Percentiles rank a stretch among this genome's conserved stretches.
phyloP scores from a whole-genome alignment of 306 rosid species.

The Prunus campanulata region DNA sequence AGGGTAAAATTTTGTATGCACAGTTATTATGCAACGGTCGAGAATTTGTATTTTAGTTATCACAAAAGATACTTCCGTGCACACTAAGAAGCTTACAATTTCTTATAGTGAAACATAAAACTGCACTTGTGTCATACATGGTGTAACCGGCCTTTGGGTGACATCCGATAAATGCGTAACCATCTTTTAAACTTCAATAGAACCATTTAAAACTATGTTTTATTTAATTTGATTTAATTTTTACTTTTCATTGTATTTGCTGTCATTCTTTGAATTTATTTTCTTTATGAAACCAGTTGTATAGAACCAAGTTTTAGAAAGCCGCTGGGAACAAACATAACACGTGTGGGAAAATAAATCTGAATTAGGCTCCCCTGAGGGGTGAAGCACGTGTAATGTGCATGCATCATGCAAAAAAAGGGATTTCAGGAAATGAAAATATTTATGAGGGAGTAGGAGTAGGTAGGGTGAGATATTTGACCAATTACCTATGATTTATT shows the following conservation, averaged over 20 bases:
- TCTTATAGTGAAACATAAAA: neutral
- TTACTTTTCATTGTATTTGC: no score
- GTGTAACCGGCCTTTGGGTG: no score
- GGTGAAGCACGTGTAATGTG: constrained; percentile 23
- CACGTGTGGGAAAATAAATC: neutral
- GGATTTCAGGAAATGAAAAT: neutral
- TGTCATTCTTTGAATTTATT: neutral
- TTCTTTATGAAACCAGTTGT: neutral
- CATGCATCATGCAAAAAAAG: neutral
- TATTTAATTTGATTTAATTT: no score
- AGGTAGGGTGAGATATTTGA: neutral
- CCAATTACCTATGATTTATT: neutral
- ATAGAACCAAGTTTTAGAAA: no score
- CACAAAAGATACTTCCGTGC: fast-evolving
- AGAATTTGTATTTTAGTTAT: neutral
- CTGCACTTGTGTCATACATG: neutral
- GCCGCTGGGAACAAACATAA: neutral
- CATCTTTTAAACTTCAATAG: neutral
- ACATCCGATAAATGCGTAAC: no score
- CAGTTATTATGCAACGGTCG: neutral
- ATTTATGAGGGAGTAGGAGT: neutral
- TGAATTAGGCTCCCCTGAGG: constrained; percentile 6
- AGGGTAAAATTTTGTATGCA: neutral
- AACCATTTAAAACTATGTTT: no score
- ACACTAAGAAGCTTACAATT: neutral